Conservation (phyloP, 176 grass and related monocot genomes). For the Neostapfia colusana region DNA sequence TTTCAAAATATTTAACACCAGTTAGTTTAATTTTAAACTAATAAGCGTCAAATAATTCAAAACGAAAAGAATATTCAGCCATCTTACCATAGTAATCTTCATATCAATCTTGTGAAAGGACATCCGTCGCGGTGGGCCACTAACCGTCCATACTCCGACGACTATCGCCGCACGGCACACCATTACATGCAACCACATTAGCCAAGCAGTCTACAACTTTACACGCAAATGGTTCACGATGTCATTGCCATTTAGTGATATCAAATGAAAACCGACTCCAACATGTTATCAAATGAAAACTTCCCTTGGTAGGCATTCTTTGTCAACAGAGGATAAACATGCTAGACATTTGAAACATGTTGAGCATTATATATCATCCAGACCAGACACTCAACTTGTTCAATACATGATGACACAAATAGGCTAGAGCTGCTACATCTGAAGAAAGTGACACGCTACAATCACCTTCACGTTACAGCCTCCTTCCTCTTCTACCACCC, state of each 20-base stretch:
- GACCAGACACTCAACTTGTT: neutral
- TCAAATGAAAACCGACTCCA: neutral
- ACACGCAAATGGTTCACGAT: neutral
- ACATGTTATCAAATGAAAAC: neutral
- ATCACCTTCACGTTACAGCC: constrained; percentile 32
- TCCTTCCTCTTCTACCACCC: constrained; percentile 62
- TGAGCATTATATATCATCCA: neutral
- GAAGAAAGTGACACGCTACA: neutral
- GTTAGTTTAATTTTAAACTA: too few relatives aligned
- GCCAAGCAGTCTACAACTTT: too few relatives aligned
- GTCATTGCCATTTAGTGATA: neutral
- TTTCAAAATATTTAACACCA: too few relatives aligned
- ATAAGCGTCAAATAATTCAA: too few relatives aligned
- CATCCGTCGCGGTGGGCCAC: too few relatives aligned
- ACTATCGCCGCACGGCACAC: too few relatives aligned
- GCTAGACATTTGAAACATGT: neutral
- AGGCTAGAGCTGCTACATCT: constrained; percentile 17
- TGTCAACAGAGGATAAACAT: neutral
- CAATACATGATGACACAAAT: neutral
- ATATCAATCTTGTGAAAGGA: too few relatives aligned
- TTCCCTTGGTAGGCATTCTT: neutral
- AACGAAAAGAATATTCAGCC: too few relatives aligned
- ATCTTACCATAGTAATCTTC: too few relatives aligned
- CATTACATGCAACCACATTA: too few relatives aligned
- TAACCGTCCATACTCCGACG: too few relatives aligned